Evolutionary conservation across 106 monocot species (phyloP), one percentile per base, ranked within the genome.

Genomic region (Dendrobium officinale): DNA sequence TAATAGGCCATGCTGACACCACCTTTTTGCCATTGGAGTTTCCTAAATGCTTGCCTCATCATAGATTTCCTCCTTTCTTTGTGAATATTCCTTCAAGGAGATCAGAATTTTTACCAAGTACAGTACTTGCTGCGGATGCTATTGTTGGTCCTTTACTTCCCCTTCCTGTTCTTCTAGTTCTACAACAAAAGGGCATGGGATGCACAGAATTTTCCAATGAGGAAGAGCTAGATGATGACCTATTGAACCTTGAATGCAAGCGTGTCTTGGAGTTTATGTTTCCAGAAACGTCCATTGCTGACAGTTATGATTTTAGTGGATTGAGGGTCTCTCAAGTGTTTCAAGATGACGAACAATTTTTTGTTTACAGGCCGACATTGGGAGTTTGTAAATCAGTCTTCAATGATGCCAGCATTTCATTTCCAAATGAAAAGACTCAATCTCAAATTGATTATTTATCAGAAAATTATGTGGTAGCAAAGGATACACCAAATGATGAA

Each of bases 111-210:
- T 78, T 81, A 56, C 79, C 70, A n/a, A 77, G 54, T 9, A 88
- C 79, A 79, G 56, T 44, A 78, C 40, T 33, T 40, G 43, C 56
- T 44, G 49, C 43, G 20, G 84, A 88, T 10, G 33, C 44, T 79
- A 84, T 96, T 83, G 92, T 96, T 8, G 96, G 93, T 19, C 96
- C 96, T 27, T 84, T 93, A 18, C 82, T 93, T 55, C 96, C 96
- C 8, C 75, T 96, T 73, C 88, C 90, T 47, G 59, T 96, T 84
- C 90, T 93, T 81, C 87, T 87, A 82, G 67, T 84, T 49, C 84
- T 93, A 72, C 87, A 88, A 54, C 45, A 85, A 42, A 22, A 48
- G 22, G 29, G 24, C 9, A 75, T 73, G 0, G 54, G 37, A 45
- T 29, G 77, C 8, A 40, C 6, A 18, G 11, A 26, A 67, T 70